phyloP scores from a whole-genome alignment of 768 basidiomycete species.

The Termitomyces sp. region DNA sequence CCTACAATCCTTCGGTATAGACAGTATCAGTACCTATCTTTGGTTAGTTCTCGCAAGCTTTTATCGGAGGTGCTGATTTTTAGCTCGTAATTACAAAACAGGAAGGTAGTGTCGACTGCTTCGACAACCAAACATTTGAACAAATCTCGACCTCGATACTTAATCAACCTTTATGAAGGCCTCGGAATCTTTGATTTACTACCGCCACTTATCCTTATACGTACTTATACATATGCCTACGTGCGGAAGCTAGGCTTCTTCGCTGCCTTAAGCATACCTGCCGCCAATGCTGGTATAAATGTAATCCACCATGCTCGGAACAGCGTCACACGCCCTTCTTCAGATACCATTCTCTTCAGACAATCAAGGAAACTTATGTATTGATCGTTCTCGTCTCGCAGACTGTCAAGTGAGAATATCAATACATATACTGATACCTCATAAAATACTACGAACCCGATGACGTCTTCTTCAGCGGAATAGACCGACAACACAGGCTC shows the following conservation, averaged over 20 bases:
- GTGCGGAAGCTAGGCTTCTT: neutral
- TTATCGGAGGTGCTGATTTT: neutral
- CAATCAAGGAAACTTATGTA: slow-evolving; percentile 73
- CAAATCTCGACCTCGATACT: neutral
- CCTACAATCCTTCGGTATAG: neutral
- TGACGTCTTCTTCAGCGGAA: slow-evolving; percentile 8
- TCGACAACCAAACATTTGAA: neutral
- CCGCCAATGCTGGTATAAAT: slow-evolving; percentile 22
- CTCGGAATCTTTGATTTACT: neutral
- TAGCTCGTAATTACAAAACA: neutral
- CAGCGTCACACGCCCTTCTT: slow-evolving; percentile 68
- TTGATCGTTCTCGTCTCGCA: slow-evolving; percentile 73
- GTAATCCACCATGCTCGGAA: slow-evolving; percentile 87
- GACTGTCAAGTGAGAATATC: slow-evolving; percentile 29
- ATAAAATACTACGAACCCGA: slow-evolving; percentile 1
- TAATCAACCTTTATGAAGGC: neutral
- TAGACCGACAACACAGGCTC: neutral
- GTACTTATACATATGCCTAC: neutral
- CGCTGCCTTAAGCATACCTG: neutral
- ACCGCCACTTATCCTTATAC: neutral
- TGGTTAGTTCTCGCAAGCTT: neutral
- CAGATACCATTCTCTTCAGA: slow-evolving; percentile 64
- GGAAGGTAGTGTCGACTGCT: neutral
- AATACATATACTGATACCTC: neutral
- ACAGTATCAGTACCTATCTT: neutral